Conservation (phyloP, 2,329 filamentous ascomycete species). For the Emergomyces orientalis region DNA sequence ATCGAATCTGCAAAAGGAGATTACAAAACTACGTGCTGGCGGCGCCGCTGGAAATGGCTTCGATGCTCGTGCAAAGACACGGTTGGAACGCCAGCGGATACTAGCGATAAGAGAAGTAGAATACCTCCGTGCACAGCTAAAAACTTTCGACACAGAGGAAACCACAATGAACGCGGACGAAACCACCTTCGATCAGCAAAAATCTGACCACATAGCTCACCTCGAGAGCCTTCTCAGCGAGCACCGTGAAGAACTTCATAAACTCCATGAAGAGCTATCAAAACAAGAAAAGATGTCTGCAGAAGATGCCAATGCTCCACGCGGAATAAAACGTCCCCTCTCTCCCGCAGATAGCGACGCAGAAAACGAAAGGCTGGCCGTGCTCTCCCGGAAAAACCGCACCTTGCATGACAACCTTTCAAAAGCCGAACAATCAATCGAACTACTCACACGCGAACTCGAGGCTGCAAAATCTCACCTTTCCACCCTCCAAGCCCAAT, state of each 20-base stretch:
- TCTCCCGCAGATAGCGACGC: conserved; percentile 46
- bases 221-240: conserved; percentile 79
- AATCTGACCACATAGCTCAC: conserved; percentile 63
- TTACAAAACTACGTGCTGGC: conserved; percentile 56
- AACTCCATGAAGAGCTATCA: conserved; percentile 63
- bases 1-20: conserved; percentile 52
- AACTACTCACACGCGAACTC: conserved; percentile 66
- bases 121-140: conserved; percentile 84
- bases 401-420: conserved; percentile 71
- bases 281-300: conserved; percentile 44
- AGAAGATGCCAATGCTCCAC: conserved; percentile 33
- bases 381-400: conserved; percentile 78
- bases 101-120: conserved; percentile 88
- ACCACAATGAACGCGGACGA: conserved; percentile 65
- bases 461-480: conserved; percentile 66
- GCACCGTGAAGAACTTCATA: conserved; percentile 72
- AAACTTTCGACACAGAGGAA: conserved; percentile 80
- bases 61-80: conserved; percentile 59
- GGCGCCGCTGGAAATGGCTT: conserved; percentile 33
- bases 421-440: conserved; percentile 58
- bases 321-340: conserved; percentile 55
- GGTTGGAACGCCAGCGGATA: conserved; percentile 75
- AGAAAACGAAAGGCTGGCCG: conserved; percentile 63
- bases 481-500: conserved; percentile 54
- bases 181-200: conserved; percentile 61